Evolutionary conservation across 2,329 filamentous ascomycete genomes (phyloP).

Genomic region (Ceratocystiopsis brevicomis): DNA sequence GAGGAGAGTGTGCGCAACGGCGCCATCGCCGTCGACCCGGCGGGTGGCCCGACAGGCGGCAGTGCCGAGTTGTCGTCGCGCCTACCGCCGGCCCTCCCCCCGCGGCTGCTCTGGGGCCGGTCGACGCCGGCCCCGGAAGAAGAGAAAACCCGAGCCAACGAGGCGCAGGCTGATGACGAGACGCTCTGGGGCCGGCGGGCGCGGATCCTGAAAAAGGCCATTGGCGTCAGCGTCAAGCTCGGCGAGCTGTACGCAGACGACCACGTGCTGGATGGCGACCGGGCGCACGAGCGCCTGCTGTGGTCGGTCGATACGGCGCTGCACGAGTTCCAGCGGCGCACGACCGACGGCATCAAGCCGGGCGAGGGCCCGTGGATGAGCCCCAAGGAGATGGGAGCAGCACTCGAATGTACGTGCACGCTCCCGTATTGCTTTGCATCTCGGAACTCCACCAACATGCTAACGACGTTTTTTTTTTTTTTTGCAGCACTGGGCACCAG

Average conservation of each 20-base stretch:
- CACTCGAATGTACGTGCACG: conserved; percentile 39
- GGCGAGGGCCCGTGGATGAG: conserved; percentile 55
- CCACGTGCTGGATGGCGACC: conserved; percentile 53
- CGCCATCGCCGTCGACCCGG: conserved; percentile 17
- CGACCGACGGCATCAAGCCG: conserved; percentile 46
- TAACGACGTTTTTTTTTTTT: not conserved
- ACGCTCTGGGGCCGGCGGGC: conserved; percentile 39
- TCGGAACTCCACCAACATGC: too few species aligned
- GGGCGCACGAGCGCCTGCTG: conserved; percentile 55
- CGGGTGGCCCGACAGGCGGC: not conserved
- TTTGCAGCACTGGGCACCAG: conserved; percentile 48
- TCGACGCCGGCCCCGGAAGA: not conserved
- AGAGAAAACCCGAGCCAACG: not conserved
- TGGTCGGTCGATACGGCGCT: conserved; percentile 69
- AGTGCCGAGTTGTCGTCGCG: not conserved
- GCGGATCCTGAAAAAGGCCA: conserved; percentile 51
- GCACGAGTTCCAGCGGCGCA: conserved; percentile 51
- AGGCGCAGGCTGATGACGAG: conserved; percentile 16
- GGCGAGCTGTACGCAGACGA: conserved; percentile 65
- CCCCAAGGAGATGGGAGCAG: conserved; percentile 51
- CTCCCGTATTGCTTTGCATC: conserved; percentile 1
- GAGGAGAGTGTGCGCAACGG: conserved; percentile 30
- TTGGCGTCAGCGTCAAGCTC: conserved; percentile 65
- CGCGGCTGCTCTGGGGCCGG: not conserved
- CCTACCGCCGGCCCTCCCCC: conserved; percentile 4